Conservation (phyloP, 2,329 filamentous ascomycete genomes). For the Furcasterigmium furcatum region DNA sequence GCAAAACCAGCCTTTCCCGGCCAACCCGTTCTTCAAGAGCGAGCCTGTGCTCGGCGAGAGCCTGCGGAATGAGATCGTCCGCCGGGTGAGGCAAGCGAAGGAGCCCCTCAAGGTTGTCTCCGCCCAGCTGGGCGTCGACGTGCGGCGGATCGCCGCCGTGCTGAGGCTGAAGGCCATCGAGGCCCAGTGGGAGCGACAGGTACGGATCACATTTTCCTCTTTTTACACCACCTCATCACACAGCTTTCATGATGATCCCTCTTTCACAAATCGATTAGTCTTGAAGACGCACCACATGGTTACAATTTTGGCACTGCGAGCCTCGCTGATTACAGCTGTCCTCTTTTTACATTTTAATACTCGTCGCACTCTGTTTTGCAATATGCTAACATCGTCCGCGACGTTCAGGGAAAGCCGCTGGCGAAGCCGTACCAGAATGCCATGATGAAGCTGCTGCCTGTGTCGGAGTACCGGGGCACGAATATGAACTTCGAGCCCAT, state of each 20-base stretch:
- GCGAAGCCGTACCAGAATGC: constrained; percentile 75
- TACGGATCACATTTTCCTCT: constrained; percentile 43
- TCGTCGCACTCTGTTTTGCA: background rate
- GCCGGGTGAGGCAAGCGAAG: constrained; percentile 61
- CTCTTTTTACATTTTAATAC: background rate
- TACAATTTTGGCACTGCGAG: constrained; percentile 74
- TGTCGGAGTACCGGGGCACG: constrained; percentile 47
- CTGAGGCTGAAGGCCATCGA: constrained; percentile 84
- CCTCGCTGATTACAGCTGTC: constrained; percentile 59
- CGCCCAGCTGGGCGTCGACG: constrained; percentile 73
- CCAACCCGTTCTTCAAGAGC: constrained; percentile 69
- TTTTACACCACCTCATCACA: background rate
- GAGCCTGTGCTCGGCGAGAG: constrained; percentile 71
- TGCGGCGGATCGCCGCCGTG: constrained; percentile 80
- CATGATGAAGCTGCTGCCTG: constrained; percentile 74
- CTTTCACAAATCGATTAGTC: constrained; percentile 95
- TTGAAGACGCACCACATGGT: constrained; percentile 94
- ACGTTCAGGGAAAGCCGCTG: constrained; percentile 66
- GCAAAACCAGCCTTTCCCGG: constrained; percentile 63
- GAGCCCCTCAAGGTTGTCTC: constrained; percentile 74
- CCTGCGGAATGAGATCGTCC: constrained; percentile 71
- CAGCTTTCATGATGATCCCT: constrained; percentile 48
- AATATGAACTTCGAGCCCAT: constrained; percentile 53
- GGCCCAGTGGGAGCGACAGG: constrained; percentile 71
- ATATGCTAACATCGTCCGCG: constrained; percentile 14